A percentile compares a stretch with the other conserved stretches of the same genome.
Conservation (phyloP, 805 yeast species). For the Cyberlindnera galapagoensis region DNA sequence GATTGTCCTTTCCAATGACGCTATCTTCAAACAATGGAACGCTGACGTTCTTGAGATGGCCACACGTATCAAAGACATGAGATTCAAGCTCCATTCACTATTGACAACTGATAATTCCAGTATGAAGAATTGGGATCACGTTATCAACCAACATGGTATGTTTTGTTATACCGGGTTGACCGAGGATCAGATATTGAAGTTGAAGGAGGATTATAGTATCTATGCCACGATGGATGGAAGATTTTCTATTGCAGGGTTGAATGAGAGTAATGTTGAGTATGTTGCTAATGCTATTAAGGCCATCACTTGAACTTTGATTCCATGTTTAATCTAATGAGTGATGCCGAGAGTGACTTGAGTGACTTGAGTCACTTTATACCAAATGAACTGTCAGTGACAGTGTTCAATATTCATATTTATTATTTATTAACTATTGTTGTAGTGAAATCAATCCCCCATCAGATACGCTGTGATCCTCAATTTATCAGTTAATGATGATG, state of each 20-base stretch:
- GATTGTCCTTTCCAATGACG: slow-evolving; percentile 55
- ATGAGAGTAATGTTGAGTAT: slow-evolving; percentile 70
- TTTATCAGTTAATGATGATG: too few species aligned
- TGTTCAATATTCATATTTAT: too few species aligned
- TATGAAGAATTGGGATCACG: slow-evolving; percentile 61
- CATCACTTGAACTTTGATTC: too few species aligned
- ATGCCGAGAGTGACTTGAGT: too few species aligned
- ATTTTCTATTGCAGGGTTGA: slow-evolving; percentile 85
- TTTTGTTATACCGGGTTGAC: slow-evolving; percentile 85
- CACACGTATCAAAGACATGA: slow-evolving; percentile 67
- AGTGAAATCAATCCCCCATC: too few species aligned
- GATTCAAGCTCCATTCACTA: slow-evolving; percentile 54
- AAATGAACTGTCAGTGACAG: too few species aligned
- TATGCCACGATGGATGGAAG: slow-evolving; percentile 90
- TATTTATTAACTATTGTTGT: too few species aligned
- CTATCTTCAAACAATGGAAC: slow-evolving; percentile 69
- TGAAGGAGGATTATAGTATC: slow-evolving; percentile 68
- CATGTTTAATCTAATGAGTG: too few species aligned
- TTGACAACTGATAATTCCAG: slow-evolving; percentile 50
- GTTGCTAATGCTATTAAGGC: slow-evolving; percentile 60
- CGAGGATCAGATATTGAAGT: slow-evolving; percentile 60
- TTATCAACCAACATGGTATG: slow-evolving; percentile 91
- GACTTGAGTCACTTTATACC: too few species aligned
- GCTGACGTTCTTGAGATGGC: slow-evolving; percentile 74
- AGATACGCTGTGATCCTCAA: too few species aligned